Percentiles rank a stretch among this genome's conserved stretches.
phyloP scores from a whole-genome alignment of 306 rosid genomes.

The Purshia tridentata region DNA sequence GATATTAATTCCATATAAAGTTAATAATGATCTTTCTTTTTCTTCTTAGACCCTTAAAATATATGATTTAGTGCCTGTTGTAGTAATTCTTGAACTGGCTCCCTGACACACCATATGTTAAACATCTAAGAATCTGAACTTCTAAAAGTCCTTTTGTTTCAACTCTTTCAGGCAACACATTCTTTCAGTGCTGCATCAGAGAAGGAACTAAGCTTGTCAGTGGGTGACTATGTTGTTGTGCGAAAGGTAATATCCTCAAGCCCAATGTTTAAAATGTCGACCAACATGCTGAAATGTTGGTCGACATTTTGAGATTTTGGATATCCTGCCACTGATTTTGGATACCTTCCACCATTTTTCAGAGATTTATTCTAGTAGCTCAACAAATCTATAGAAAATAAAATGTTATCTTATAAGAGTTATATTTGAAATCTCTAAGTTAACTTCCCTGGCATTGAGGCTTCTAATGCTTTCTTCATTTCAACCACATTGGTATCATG shows the following conservation, averaged over 20 bases:
- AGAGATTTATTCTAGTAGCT: not conserved
- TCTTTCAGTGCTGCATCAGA: slow-evolving; percentile 65
- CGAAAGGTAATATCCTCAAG: slow-evolving; percentile 61
- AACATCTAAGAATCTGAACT: not conserved
- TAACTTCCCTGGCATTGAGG: not conserved
- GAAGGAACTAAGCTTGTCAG: slow-evolving; percentile 85
- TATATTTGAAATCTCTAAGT: not conserved
- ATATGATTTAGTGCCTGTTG: not conserved
- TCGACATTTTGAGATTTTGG: not conserved
- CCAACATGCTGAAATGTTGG: too few relatives aligned
- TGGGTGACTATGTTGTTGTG: slow-evolving; percentile 86
- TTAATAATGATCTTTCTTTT: not conserved
- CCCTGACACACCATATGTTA: not conserved
- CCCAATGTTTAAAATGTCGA: slow-evolving; percentile 14
- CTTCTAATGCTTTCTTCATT: not conserved
- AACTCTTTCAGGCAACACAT: slow-evolving; percentile 70
- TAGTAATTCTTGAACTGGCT: slow-evolving; percentile 17
- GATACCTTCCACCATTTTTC: not conserved
- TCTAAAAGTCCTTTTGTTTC: not conserved
- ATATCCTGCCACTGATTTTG: not conserved
- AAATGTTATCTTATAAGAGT: not conserved
- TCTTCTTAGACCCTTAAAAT: not conserved
- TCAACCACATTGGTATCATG: not conserved
- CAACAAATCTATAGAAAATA: not conserved
- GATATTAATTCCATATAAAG: not conserved